These are phyloP conservation scores for Fimicolochytrium jonesii DNA, from an alignment of 192 early-diverging fungal species.

Conservation along the genomic window DNA sequence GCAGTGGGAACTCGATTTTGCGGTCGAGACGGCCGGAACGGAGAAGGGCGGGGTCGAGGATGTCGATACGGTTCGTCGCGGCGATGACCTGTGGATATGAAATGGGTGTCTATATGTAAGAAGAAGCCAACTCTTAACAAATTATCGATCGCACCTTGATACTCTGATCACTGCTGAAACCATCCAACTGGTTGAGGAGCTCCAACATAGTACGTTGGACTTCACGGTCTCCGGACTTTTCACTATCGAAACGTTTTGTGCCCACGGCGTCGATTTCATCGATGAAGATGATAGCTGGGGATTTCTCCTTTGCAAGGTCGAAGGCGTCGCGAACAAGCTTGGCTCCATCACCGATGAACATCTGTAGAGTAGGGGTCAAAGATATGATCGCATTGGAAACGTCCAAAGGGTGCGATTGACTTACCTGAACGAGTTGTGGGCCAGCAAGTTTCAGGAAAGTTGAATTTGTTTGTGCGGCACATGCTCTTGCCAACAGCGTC, in stretches of 20 bases:
- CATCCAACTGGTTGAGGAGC: conserved; percentile 96
- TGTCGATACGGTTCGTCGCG: conserved; percentile 98
- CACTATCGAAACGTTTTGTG: conserved; percentile 97
- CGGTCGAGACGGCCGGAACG: conserved; percentile 94
- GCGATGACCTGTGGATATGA: conserved; percentile 81
- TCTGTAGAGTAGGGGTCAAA: conserved; percentile 14
- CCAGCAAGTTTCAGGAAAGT: conserved; percentile 95
- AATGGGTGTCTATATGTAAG: neutral
- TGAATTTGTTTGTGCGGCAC: conserved; percentile 94
- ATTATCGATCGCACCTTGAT: conserved; percentile 98
- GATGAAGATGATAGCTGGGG: conserved; percentile 98
- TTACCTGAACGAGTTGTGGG: conserved; percentile 85
- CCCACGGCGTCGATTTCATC: conserved; percentile 98
- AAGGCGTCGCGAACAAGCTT: conserved; percentile 90
- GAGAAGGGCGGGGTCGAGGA: conserved; percentile 90
- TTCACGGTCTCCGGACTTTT: conserved; percentile 97
- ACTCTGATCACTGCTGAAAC: conserved; percentile 89
- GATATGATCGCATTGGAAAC: too few relatives aligned
- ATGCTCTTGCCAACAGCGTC: conserved; percentile 95
- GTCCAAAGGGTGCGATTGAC: too few relatives aligned
- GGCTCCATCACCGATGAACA: conserved; percentile 52
- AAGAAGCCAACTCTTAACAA: neutral
- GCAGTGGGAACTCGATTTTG: conserved; percentile 98
- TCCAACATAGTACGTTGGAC: conserved; percentile 99
- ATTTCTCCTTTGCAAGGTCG: conserved; percentile 94